Base-by-base conservation (phyloP, 2,329 filamentous ascomycete species). In the Lasiodiplodia theobromae region DNA sequence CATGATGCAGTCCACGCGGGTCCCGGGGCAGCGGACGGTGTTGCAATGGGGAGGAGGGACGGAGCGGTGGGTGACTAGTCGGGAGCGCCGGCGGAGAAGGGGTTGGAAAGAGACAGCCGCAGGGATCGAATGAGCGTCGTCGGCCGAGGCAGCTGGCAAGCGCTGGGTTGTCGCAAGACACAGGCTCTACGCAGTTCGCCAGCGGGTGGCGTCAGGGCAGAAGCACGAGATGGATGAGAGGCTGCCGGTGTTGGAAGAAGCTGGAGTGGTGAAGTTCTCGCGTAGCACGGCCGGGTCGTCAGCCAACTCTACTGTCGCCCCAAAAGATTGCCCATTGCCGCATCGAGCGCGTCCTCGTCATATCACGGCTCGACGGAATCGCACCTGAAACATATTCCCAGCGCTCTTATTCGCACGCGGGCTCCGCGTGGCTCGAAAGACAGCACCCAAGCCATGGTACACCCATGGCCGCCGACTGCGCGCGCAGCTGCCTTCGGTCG, bases 1-100 rank as follows among this genome's bases (percentile, higher is more conserved):
- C 73, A 76, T 73, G 38, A 75, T 68, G 44, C 16, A 28, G 56
- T 52, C 37, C 40, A 44, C 54, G 40, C 38, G 67, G 58, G 37
- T 47, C 28, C 49, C 51, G 69, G 44, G 56, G 53, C 28, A 63
- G 49, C 38, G 49, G 49, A 68, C 51, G 47, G 52, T 34, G 34
- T 60, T 47, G 64, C 38, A 58, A 66, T 69, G 66, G 58, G 66
- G 66, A 62, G 66, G 54, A 62, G 52, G 66, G 66, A 62, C 57
- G 54, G 66, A 47, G 38, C 57, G 51, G 67, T 63, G 49, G 67
- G 67, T 60, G 67, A 57, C 34, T 54, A 51, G 47, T 68, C 51
- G 49, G 57, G 67, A 60, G 58, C 53, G 63, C 49, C 58, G 67
- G 67, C 67, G 67, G 67, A 68, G 64, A 68, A 60, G 67, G 64